These are phyloP conservation scores for Aspergillus leporis DNA, from an alignment of 495 filamentous ascomycete species.

Conservation along the genomic window DNA sequence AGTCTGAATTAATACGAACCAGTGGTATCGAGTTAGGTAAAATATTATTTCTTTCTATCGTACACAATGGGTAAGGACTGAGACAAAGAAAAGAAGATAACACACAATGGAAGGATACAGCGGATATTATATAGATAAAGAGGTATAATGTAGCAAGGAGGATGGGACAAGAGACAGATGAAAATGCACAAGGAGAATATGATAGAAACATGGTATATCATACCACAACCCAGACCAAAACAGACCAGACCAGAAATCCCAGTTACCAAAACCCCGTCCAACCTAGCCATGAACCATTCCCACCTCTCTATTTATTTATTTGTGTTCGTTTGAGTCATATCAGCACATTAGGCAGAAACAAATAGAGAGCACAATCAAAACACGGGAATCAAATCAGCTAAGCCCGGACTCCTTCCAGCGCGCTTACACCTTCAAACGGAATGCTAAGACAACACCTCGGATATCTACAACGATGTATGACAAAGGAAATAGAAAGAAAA, in stretches of 20 bases:
- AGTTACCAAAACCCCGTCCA: constrained; percentile 9
- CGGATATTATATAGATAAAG: not conserved
- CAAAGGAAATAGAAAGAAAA: constrained; percentile 22
- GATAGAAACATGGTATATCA: not conserved
- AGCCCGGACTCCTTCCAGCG: constrained; percentile 38
- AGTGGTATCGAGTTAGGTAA: not conserved
- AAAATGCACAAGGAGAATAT: constrained; percentile 3
- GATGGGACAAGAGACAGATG: not conserved
- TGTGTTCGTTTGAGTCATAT: constrained; percentile 24
- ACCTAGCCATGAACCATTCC: constrained; percentile 14
- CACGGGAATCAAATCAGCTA: constrained; percentile 27
- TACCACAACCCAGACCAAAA: constrained; percentile 7
- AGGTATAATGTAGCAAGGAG: not conserved
- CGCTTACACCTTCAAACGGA: constrained; percentile 24
- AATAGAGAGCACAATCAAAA: constrained; percentile 20
- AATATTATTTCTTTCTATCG: not conserved
- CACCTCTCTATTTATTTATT: constrained; percentile 17
- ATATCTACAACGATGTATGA: constrained; percentile 31
- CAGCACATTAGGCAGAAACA: constrained; percentile 20
- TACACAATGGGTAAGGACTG: constrained; percentile 11
- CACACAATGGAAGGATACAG: not conserved
- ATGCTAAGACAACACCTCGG: constrained; percentile 23
- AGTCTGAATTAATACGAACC: not conserved
- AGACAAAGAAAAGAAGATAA: constrained; percentile 8
- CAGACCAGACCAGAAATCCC: constrained; percentile 14